Evolutionary conservation across 192 early-diverging fungal genomes (phyloP).

Genomic region (Pecoramyces ruminantium): DNA sequence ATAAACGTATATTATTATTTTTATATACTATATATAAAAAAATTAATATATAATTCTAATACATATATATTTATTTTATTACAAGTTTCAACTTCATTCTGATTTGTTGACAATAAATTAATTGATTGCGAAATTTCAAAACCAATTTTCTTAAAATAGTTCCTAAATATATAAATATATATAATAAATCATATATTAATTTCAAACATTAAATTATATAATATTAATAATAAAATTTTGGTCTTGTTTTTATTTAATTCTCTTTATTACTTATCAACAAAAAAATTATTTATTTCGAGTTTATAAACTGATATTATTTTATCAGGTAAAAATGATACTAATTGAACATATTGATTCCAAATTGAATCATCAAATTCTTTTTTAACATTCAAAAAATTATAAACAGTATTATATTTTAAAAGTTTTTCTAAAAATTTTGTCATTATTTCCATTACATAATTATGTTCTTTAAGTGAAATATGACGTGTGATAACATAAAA

Average conservation of each 20-base stretch:
- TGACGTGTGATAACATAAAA: neutral
- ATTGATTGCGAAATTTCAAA: neutral
- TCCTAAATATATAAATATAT: neutral
- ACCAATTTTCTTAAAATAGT: neutral
- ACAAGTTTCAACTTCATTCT: neutral
- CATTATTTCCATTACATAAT: neutral
- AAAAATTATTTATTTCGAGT: neutral
- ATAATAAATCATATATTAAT: no score
- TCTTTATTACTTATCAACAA: neutral
- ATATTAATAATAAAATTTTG: neutral
- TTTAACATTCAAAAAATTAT: neutral
- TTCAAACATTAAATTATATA: neutral
- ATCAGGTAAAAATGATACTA: neutral
- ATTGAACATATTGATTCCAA: neutral
- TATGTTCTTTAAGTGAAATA: neutral
- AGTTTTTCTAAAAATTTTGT: neutral
- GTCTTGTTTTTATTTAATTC: neutral
- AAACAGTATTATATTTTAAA: neutral
- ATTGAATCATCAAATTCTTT: neutral
- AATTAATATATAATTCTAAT: no score
- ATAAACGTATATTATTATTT: no score
- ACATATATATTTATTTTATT: neutral
- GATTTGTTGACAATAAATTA: neutral
- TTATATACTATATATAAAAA: no score
- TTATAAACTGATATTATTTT: neutral